Evolutionary conservation across 805 yeast genomes (phyloP), one percentile per base, ranked within the genome.

Genomic region (Metschnikowia aberdeeniae): DNA sequence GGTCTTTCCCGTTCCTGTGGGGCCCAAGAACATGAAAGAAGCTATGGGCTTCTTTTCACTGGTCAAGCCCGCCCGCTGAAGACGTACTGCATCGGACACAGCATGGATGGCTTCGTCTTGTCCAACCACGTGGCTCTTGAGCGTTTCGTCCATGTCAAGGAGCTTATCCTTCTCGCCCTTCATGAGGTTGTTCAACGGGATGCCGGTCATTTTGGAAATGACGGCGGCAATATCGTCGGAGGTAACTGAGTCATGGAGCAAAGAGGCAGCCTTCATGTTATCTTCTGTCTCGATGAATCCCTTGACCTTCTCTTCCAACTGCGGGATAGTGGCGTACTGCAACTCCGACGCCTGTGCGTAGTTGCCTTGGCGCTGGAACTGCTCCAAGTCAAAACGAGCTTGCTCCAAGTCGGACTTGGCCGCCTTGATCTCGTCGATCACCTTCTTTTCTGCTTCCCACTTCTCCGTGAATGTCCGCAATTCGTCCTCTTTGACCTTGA

Each of bases 1-100:
- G 0, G 99, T 93, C 66, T 92, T 92, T 69, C 99, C 99, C 0
- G 98, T 92, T 69, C 99, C 99, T 0, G 99, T 93, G 43, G 99
- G 98, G 19, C 99, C 99, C 53, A 93, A 73, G 66, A 93, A 93
- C 85, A 92, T 84, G 66, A 93, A 93, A 44, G 96, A 86, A 1
- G 97, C 98, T 57, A 92, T 90, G 6, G 99, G 99, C 50, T 97
- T 78, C 65, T 86, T 86, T 52, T 89, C 96, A 63, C 87, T 86
- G 8, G 98, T 92, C 48, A 92, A 77, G 1, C 99, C 99, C 0
- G 99, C 99, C 59, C 99, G 79, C 63, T 93, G 99, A 47, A 92
- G 73, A 64, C 97, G 83, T 12, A 92, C 98, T 1, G 98, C 97
- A 64, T 90, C 96, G 0, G 97, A 77, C 40, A 92, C 84, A 0